Evolutionary conservation across 805 yeast species (phyloP), one percentile per base, ranked within the genome.

Genomic region (Jamesozyma gamospora): DNA sequence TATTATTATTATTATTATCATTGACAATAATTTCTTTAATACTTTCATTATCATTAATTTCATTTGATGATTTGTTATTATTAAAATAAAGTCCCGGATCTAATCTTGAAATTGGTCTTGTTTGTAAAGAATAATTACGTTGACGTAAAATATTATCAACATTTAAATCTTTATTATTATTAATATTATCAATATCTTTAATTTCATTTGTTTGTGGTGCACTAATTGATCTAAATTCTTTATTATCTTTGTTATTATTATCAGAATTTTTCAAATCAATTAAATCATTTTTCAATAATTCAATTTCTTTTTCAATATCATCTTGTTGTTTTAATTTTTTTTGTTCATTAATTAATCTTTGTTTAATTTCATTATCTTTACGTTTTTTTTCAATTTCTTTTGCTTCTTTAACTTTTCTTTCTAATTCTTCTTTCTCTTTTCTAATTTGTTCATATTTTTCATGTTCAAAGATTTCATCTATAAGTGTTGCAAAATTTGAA

Each of bases 401-500:
- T 41, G 72, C 61, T 16, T 74, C 75, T 44, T 56, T 63, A 36
- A 69, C 58, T 48, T 72, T 78, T 34, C 61, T 48, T 37, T 58
- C 63, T 14, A 61, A 38, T 26, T 75, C 77, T 52, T 72, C 75
- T 39, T 55, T 55, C 32, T 62, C 68, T 42, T 58, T 69, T 70
- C 69, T 74, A 48, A 70, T 62, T 52, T 72, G 77, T 43, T 77
- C 82, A 38, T 70, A 75, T 47, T 70, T 72, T 52, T 79, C 87
- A 57, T 79, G 82, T 50, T 75, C 81, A 66, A 82, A 82, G 42
- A 82, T 75, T 58, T 75, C 77, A 62, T 82, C 90, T 65, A 86
- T 79, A 32, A 82, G 64, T 2, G 82, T 72, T 11, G 87, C 92
- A 65, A 82, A 82, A 45, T 82, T 82, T 13, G 84, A 77, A 28